Percentiles rank a stretch among this genome's conserved stretches.
phyloP scores from a whole-genome alignment of 306 rosid species.

The Canavalia ensiformis region DNA sequence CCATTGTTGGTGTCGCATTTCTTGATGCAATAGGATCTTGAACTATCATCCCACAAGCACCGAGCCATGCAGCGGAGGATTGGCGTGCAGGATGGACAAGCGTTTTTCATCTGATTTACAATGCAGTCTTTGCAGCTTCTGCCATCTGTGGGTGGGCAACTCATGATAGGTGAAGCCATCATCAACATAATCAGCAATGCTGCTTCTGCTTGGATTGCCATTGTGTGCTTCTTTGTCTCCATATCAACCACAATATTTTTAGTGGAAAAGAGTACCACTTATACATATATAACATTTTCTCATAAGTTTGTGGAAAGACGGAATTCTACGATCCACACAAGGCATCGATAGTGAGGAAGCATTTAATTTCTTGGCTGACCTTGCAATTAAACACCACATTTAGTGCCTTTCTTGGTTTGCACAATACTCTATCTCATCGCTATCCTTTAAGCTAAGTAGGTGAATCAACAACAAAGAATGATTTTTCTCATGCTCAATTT shows the following conservation, averaged over 20 bases:
- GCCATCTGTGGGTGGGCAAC: conserved; percentile 59
- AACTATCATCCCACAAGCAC: conserved; percentile 79
- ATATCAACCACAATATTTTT: neutral
- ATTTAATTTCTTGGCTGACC: conserved; percentile 32
- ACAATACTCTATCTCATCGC: conserved; percentile 48
- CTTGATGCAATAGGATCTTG: conserved; percentile 58
- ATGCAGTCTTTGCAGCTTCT: conserved; percentile 66
- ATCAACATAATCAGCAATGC: conserved; percentile 46
- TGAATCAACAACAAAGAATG: neutral
- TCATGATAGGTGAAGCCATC: conserved; percentile 46
- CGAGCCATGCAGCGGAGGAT: conserved; percentile 84
- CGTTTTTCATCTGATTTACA: conserved; percentile 60
- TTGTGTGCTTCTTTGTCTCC: conserved; percentile 44
- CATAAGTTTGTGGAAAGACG: neutral
- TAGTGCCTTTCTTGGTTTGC: conserved; percentile 67
- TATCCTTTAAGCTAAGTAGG: neutral
- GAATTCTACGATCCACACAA: conserved; percentile 11
- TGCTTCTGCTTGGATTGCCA: conserved; percentile 29
- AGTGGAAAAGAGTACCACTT: neutral
- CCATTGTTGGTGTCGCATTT: conserved; percentile 61
- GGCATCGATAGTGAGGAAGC: conserved; percentile 47
- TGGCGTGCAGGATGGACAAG: conserved; percentile 69
- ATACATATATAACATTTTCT: neutral
- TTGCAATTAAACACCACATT: conserved; percentile 44
- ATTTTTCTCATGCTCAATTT: too few species aligned